Evolutionary conservation across 495 filamentous ascomycete genomes (phyloP).

Genomic region (Neurospora pannonica): DNA sequence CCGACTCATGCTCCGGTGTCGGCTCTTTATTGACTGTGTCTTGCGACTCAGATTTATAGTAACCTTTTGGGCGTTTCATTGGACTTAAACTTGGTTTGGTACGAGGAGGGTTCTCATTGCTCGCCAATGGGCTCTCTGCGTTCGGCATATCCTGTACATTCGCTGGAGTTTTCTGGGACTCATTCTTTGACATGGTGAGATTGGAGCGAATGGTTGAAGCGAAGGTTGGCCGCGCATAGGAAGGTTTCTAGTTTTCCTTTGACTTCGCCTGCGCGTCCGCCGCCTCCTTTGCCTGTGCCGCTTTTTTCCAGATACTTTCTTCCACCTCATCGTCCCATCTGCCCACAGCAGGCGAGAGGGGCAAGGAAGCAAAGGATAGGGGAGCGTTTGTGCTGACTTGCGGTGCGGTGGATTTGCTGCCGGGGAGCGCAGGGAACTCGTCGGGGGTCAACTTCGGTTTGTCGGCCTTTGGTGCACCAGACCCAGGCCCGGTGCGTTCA

Average conservation of each 20-base stretch:
- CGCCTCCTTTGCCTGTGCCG: not conserved
- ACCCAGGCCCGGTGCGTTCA: not conserved
- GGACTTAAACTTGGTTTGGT: not conserved
- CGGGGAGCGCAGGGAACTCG: conserved; percentile 36
- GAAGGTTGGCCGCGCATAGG: not conserved
- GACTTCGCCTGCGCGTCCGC: not conserved
- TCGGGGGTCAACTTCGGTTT: conserved; percentile 14
- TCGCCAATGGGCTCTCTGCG: not conserved
- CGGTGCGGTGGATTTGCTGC: not conserved
- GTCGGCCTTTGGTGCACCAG: conserved; percentile 12
- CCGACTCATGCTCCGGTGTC: not conserved
- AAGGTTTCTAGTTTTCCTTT: not conserved
- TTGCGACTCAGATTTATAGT: not conserved
- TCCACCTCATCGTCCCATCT: conserved; percentile 42
- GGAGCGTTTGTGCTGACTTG: not conserved
- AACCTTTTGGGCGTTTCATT: not conserved
- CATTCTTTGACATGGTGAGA: not conserved
- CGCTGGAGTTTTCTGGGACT: not conserved
- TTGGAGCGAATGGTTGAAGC: not conserved
- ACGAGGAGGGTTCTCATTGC: not conserved
- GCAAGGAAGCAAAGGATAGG: not conserved
- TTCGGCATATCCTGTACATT: not conserved
- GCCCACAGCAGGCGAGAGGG: conserved; percentile 25
- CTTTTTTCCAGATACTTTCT: not conserved
- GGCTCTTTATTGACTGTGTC: not conserved